Base-by-base conservation (phyloP, 1,284 basidiomycete genomes). In the Acaromyces ingoldii region DNA sequence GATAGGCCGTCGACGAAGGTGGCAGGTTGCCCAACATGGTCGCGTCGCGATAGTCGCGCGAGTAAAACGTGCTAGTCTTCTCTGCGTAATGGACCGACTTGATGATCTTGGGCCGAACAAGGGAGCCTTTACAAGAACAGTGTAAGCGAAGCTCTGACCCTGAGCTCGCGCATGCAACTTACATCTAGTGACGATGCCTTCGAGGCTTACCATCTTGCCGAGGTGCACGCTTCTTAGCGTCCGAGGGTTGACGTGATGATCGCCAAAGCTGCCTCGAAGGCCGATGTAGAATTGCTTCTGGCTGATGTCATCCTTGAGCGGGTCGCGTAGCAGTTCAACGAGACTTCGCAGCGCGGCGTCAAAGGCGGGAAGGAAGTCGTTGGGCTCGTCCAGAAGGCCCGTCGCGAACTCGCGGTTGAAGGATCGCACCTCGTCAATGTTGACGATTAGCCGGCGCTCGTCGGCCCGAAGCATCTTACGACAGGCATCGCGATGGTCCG, bases 121-220 rank as follows among this genome's bases (percentile, higher is more conserved):
- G 85, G 9, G 92, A 97, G 78, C 81, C 80, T 81, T n/a, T 11
- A 1, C 15, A 3, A 13, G 46, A 29, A 40, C 13, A 22, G n/a
- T 25, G 15, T 33, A n/a, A 40, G 33, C 10, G 7, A 22, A 2
- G 2, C 21, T 17, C 9, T 31, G 21, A 52, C 37, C 28, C 15
- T 29, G 28, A 17, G 4, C 7, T 29, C 28, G 40, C 26, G 6
- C 6, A 22, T 10, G 15, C 6, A 17, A 49, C 80, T 58, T 48
- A 81, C 93, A 98, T 59, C 93, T 84, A 2, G 95, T 98, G 55
- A 99, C 91, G 72, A 99, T 99, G 29, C 95, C 95, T 78, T 99
- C 95, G 25, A 99, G 78, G 34, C 88, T 92, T 70, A 98, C 89
- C 89, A 98, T 91, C 77, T 87, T 91, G 49, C 91, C 90, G 26